phyloP scores from a whole-genome alignment of 2,329 filamentous ascomycete species.

The Diaporthe helianthi region DNA sequence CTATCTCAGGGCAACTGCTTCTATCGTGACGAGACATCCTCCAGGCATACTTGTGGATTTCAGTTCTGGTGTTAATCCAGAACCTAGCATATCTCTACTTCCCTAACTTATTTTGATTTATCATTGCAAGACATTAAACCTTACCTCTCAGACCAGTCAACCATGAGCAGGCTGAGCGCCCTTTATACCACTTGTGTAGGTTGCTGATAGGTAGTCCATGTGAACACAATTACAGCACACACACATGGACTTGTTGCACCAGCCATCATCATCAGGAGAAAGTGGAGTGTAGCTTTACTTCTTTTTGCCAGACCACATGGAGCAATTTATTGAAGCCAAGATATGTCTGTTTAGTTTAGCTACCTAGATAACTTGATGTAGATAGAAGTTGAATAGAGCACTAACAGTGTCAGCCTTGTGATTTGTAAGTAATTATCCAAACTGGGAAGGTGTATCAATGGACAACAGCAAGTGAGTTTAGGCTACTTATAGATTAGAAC shows the following conservation, averaged over 20 bases:
- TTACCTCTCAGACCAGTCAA: neutral
- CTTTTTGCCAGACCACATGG: neutral
- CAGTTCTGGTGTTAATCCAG: no score
- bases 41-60: neutral
- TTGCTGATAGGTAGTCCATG: neutral
- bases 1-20: neutral
- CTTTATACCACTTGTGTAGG: neutral
- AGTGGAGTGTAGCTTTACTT: neutral
- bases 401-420: neutral
- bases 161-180: no score
- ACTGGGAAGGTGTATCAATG: neutral
- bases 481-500: no score
- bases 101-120: neutral
- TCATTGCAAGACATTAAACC: neutral
- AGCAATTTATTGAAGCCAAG: neutral
- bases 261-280: neutral
- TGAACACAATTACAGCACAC: neutral
- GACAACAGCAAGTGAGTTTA: neutral
- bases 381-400: neutral
- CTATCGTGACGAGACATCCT: neutral
- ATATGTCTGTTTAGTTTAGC: neutral
- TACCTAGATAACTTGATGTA: rapidly evolving
- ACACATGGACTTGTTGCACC: no score
- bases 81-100: neutral
- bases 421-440: neutral